Percentiles rank a stretch among this genome's conserved stretches.
phyloP scores from a whole-genome alignment of 441 rosid genomes.

The Pelargonium cotyledonis region DNA sequence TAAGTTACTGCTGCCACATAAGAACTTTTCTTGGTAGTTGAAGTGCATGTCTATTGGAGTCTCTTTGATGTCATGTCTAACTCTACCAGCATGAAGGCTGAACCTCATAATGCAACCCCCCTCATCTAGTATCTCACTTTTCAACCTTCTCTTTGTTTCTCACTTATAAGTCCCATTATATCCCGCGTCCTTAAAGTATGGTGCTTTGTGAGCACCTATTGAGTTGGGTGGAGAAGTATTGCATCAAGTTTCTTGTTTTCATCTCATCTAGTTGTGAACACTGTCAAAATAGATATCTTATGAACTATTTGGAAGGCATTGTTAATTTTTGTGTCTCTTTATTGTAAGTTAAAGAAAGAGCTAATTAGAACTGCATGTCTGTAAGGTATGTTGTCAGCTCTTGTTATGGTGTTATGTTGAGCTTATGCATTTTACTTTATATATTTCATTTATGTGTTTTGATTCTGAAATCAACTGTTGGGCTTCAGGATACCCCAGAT shows the following conservation, averaged over 20 bases:
- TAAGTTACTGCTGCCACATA: slow-evolving; percentile 38
- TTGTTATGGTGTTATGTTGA: slow-evolving; percentile 8
- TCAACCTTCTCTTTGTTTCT: not conserved
- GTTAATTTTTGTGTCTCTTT: not conserved
- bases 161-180: not conserved
- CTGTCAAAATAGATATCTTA: not conserved
- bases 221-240: not conserved
- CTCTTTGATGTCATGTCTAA: slow-evolving; percentile 4
- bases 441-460: not conserved
- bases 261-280: not conserved
- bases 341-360: not conserved
- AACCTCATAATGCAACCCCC: not conserved
- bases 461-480: slow-evolving; percentile 17
- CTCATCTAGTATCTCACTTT: not conserved
- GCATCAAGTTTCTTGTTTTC: slow-evolving; percentile 1
- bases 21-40: not conserved
- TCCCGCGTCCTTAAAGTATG: not conserved
- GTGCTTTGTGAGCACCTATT: not conserved
- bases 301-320: not conserved
- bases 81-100: not conserved
- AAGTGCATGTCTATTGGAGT: not conserved
- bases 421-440: not conserved
- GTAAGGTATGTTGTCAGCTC: not conserved
- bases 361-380: slow-evolving; percentile 1
- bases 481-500: slow-evolving; percentile 56